Percentiles rank a stretch among this genome's conserved stretches.
Conservation (phyloP, 179 eudicot genomes). For the Actinidia polygama region DNA sequence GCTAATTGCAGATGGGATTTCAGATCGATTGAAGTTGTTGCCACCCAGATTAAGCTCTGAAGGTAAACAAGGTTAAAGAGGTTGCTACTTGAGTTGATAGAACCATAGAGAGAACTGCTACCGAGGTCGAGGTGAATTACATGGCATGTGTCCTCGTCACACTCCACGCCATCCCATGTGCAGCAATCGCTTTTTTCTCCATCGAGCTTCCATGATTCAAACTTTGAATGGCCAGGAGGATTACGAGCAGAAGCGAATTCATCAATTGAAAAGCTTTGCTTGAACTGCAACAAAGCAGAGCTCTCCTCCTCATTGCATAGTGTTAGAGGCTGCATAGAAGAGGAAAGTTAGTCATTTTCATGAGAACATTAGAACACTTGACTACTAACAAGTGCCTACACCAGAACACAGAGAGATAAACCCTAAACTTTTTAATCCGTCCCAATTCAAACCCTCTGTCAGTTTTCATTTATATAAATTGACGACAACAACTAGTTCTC, state of each 20-base stretch:
- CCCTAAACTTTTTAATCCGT: too few relatives aligned
- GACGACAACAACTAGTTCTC: too few relatives aligned
- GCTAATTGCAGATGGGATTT: conserved; percentile 17
- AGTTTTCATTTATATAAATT: too few relatives aligned
- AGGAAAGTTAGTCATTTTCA: neutral
- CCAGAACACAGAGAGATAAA: neutral
- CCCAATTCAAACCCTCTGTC: too few relatives aligned
- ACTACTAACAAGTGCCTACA: too few relatives aligned
- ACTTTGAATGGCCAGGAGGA: neutral
- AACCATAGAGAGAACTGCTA: conserved; percentile 19
- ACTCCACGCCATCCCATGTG: neutral
- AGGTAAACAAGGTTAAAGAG: conserved; percentile 27
- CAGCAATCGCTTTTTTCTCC: conserved; percentile 1
- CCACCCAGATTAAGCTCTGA: conserved; percentile 18
- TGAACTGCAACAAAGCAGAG: conserved; percentile 16
- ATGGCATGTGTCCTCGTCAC: neutral
- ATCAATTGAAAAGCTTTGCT: neutral
- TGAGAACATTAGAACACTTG: neutral
- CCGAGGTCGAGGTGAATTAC: conserved; percentile 13
- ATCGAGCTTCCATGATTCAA: conserved; percentile 3
- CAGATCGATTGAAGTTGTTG: conserved; percentile 5
- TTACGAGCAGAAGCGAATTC: neutral
- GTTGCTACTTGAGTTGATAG: neutral
- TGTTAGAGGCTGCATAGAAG: neutral
- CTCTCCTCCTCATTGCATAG: conserved; percentile 12